Percentiles rank a stretch among this genome's conserved stretches.
phyloP scores from a whole-genome alignment of 2,329 filamentous ascomycete genomes.

The Cylindrodendrum hubeiense region DNA sequence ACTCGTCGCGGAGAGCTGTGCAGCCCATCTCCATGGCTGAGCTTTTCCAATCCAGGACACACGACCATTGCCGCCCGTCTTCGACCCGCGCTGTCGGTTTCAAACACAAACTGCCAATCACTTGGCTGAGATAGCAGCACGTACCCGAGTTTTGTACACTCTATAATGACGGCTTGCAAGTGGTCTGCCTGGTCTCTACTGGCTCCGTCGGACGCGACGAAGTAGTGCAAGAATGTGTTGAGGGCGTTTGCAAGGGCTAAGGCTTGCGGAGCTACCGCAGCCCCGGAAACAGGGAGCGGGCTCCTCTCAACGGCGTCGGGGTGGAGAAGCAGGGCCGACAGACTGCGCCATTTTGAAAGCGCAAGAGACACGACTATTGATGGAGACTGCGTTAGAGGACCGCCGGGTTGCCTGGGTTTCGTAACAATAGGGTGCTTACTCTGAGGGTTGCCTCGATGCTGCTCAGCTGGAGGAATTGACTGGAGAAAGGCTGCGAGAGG shows the following conservation, averaged over 20 bases:
- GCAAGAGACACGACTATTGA: slow-evolving; percentile 44
- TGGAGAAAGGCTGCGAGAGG: slow-evolving; percentile 47
- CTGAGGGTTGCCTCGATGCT: slow-evolving; percentile 39
- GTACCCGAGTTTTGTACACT: slow-evolving; percentile 57
- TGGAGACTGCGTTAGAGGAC: not conserved
- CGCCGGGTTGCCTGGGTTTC: not conserved
- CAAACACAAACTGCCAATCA: slow-evolving; percentile 52
- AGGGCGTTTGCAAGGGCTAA: slow-evolving; percentile 48
- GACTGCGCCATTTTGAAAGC: slow-evolving; percentile 55
- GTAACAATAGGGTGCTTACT: slow-evolving; percentile 41
- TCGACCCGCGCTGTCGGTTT: not conserved
- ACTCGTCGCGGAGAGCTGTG: slow-evolving; percentile 39
- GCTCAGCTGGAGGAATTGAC: slow-evolving; percentile 45
- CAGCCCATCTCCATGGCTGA: slow-evolving; percentile 41
- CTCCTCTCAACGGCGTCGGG: slow-evolving; percentile 52
- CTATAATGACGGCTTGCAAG: slow-evolving; percentile 54
- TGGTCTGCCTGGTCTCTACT: slow-evolving; percentile 50
- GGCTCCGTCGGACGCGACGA: slow-evolving; percentile 44
- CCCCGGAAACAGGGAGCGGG: slow-evolving; percentile 46
- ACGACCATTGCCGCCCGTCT: slow-evolving; percentile 35
- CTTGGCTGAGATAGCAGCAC: slow-evolving; percentile 57
- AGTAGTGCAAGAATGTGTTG: slow-evolving; percentile 49
- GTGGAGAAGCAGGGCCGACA: slow-evolving; percentile 58
- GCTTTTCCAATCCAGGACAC: slow-evolving; percentile 47
- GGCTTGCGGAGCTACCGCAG: slow-evolving; percentile 47